Evolutionary conservation across 2,329 filamentous ascomycete genomes (phyloP), one percentile per base, ranked within the genome.

Genomic region (Talaromyces sp.): DNA sequence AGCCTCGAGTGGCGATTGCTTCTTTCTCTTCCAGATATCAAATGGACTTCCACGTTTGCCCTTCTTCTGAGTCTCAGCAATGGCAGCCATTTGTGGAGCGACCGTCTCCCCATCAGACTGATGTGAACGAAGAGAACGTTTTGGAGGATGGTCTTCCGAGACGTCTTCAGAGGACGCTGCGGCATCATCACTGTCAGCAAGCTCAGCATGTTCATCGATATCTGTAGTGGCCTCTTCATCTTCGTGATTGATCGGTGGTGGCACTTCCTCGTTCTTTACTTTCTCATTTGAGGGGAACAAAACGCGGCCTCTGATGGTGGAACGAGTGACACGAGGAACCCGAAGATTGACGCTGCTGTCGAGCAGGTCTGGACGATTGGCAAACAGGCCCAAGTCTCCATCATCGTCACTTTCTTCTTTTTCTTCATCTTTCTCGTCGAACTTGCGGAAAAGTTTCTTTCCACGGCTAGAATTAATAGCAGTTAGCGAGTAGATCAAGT

Each of bases 401-500:
- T 64, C 70, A 64, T 60, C 63, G 56, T 73, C 72, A 8, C 68
- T 71, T 39, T 78, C 76, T 53, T 75, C 74, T 33, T 78, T 75
- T 53, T 75, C 75, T 19, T 76, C 71, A 7, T 80, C 76, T 27
- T 77, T 56, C 30, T 57, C 32, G 19, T 59, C 74, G 68, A 85
- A 87, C 65, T 79, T 81, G 69, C 81, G 81, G 74, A 85, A 86
- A 44, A 85, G 73, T 69, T 85, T 86, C 73, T 82, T 85, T 68
- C 85, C 85, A 60, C 86, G 85, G 72, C 84, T 87, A 65, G 58
- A 33, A 55, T 55, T 44, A 28, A 55, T 10, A 47, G 44, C 19
- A 51, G 55, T 58, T 51, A 65, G 76, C 70, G 78, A 72, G 47
- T 60, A 44, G 39, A 25, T n/a, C 47, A 39, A n/a, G 7, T 36